phyloP scores from a whole-genome alignment of 345 rosid species.

The Populus nigra region DNA sequence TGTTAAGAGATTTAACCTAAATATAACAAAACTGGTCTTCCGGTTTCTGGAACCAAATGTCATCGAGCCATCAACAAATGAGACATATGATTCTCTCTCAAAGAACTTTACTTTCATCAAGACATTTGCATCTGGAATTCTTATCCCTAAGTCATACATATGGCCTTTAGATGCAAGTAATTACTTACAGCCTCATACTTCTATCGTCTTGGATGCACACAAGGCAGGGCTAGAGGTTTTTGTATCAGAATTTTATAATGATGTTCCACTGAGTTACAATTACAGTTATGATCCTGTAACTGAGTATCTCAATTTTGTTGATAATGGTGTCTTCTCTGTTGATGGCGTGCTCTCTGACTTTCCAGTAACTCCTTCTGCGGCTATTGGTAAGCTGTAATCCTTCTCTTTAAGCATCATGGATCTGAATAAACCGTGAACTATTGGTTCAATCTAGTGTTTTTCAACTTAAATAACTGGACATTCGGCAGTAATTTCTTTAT shows the following conservation, averaged over 20 bases:
- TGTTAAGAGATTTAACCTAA: conserved; percentile 41
- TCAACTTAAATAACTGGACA: not conserved
- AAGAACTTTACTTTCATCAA: conserved; percentile 64
- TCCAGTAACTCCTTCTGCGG: conserved; percentile 74
- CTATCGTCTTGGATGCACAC: conserved; percentile 79
- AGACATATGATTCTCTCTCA: conserved; percentile 20
- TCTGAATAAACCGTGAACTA: not conserved
- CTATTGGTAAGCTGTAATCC: conserved; percentile 47
- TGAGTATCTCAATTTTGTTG: conserved; percentile 61
- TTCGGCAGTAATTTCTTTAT: not conserved
- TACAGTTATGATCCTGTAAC: conserved; percentile 79
- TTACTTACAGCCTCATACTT: conserved; percentile 54
- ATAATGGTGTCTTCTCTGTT: conserved; percentile 80
- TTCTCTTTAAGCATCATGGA: not conserved
- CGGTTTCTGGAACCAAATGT: conserved; percentile 10
- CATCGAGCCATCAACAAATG: conserved; percentile 22
- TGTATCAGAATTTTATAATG: conserved; percentile 76
- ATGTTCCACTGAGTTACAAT: conserved; percentile 62
- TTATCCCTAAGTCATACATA: conserved; percentile 78
- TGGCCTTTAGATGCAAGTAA: conserved; percentile 49
- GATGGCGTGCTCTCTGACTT: conserved; percentile 90
- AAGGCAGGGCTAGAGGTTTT: conserved; percentile 77
- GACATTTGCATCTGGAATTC: conserved; percentile 95
- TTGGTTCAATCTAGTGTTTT: not conserved
- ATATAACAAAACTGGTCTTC: conserved; percentile 25